A percentile compares a stretch with the other conserved stretches of the same genome.
phyloP scores from a whole-genome alignment of 495 filamentous ascomycete species.

The Rusavskia elegans region DNA sequence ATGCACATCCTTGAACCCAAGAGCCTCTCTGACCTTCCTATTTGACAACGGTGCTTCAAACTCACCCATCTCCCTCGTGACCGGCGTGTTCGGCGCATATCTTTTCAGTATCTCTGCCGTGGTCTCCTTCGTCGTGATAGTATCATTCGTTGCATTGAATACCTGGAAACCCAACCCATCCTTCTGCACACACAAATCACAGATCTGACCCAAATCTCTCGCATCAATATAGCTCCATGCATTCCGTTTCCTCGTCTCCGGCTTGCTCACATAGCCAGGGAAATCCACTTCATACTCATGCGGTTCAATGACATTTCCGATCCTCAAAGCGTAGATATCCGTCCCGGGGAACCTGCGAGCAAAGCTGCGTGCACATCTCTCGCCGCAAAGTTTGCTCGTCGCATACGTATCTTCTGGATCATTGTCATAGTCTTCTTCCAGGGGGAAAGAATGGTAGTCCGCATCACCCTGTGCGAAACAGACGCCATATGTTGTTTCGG shows the following conservation, averaged over 20 bases:
- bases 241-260: constrained; percentile 32
- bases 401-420: constrained; percentile 44
- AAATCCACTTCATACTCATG: constrained; percentile 41
- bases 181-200: constrained; percentile 30
- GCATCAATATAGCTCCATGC: constrained; percentile 48
- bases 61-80: constrained; percentile 36
- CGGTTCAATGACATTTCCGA: constrained; percentile 42
- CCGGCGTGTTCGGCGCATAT: constrained; percentile 25
- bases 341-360: constrained; percentile 29
- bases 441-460: constrained; percentile 38
- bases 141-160: constrained; percentile 47
- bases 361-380: constrained; percentile 38
- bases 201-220: constrained; percentile 42
- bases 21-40: constrained; percentile 37
- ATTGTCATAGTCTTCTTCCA: constrained; percentile 36
- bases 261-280: constrained; percentile 29
- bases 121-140: constrained; percentile 31
- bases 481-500: constrained; percentile 42
- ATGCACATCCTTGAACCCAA: constrained; percentile 41
- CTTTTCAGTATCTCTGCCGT: constrained; percentile 33
- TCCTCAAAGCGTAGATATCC: constrained; percentile 44
- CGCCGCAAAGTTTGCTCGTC: constrained; percentile 41
- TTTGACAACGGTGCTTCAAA: constrained; percentile 43
- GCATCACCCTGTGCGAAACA: constrained; percentile 40
- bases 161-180: constrained; percentile 40